Evolutionary conservation across 345 rosid species (phyloP), one percentile per base, ranked within the genome.

Genomic region (Dovyalis caffra): DNA sequence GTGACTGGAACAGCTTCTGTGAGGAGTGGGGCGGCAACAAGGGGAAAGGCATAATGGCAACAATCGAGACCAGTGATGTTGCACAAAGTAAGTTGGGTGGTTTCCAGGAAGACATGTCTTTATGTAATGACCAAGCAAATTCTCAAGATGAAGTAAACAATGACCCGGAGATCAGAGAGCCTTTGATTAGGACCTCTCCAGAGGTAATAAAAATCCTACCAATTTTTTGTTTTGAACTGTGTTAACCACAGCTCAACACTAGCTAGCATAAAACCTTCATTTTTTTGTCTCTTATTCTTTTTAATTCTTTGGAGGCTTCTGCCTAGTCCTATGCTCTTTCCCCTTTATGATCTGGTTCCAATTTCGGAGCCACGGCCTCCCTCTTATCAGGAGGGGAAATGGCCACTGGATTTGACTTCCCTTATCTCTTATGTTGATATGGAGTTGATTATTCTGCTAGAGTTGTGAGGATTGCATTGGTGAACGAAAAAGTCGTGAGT

Each of bases 1-100:
- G 77, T 82, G 99, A 95, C 80, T 95, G 99, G 98, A 87, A 82
- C 81, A 79, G 82, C 82, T 95, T 95, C 84, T 95, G 99, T 82
- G 91, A 93, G 77, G 99, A 93, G 77, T 95, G 99, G 99, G 93
- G 93, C 60, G 90, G 97, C 77, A 66, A 79, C 33, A 79, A 87
- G 87, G 88, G 85, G 79, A 83, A 83, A 63, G 94, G 97, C 73
- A 81, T 95, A 81, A 89, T 88, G 66, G 96, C 93, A 79, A 70
- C 81, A 35, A 74, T 95, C 84, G 94, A 91, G 83, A 73, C 70
- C 14, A 79, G 78, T 76, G 82, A 79, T 75, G 74, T 71, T 51
- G 66, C 61, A 14, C 77, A 73, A 66, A 77, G 71, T 56, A 79
- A 72, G 76, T 38, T 69, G 77, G 80, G 51, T 78, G 85, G 76